phyloP scores from a whole-genome alignment of 495 filamentous ascomycete genomes.

The Penicillium psychrofluorescens region DNA sequence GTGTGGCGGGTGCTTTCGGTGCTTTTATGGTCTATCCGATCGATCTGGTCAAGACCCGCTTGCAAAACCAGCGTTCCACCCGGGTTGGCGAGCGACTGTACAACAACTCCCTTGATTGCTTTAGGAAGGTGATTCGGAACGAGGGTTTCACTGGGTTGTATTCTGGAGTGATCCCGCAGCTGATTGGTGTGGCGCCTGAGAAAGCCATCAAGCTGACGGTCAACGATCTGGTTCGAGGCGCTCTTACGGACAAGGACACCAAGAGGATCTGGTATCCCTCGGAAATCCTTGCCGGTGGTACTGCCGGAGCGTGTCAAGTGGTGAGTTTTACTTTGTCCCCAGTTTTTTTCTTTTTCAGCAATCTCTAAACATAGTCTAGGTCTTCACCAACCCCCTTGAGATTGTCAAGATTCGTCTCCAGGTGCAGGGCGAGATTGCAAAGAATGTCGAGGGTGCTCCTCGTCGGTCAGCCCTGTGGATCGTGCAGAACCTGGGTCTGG shows the following conservation, averaged over 20 bases:
- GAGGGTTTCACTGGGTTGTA: slow-evolving; percentile 88
- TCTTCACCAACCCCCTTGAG: slow-evolving; percentile 95
- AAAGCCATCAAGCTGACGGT: slow-evolving; percentile 99
- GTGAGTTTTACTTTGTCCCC: slow-evolving; percentile 45
- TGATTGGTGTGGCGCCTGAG: slow-evolving; percentile 94
- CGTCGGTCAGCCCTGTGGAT: slow-evolving; percentile 96
- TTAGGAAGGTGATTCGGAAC: slow-evolving; percentile 82
- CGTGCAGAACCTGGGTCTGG: slow-evolving; percentile 86
- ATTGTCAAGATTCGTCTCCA: slow-evolving; percentile 99
- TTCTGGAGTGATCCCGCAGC: slow-evolving; percentile 87
- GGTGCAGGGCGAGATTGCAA: slow-evolving; percentile 92
- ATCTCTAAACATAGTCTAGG: slow-evolving; percentile 33
- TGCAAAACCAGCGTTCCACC: slow-evolving; percentile 89
- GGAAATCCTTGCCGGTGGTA: slow-evolving; percentile 84
- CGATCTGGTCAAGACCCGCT: slow-evolving; percentile 94
- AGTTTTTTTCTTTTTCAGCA: not conserved
- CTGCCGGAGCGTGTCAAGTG: slow-evolving; percentile 91
- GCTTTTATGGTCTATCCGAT: slow-evolving; percentile 99
- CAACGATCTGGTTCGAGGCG: slow-evolving; percentile 81
- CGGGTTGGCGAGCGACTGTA: slow-evolving; percentile 83
- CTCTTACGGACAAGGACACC: slow-evolving; percentile 68
- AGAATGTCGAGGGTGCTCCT: slow-evolving; percentile 73
- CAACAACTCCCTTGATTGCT: slow-evolving; percentile 93
- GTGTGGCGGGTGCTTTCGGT: slow-evolving; percentile 89
- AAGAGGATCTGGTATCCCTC: slow-evolving; percentile 62